phyloP scores from a whole-genome alignment of 2,329 filamentous ascomycete species.

The Cordyceps javanica region DNA sequence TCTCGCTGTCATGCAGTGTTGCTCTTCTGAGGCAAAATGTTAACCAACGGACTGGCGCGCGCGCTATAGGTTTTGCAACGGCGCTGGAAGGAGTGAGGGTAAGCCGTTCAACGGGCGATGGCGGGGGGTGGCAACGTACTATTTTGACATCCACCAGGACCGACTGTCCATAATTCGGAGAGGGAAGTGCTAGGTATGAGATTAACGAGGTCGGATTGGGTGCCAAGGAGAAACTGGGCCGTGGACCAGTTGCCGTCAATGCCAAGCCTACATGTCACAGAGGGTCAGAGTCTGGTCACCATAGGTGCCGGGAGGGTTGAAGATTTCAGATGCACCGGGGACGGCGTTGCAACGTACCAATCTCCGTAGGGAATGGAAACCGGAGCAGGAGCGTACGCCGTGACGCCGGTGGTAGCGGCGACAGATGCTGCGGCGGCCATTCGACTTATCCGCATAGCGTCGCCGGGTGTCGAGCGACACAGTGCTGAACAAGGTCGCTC shows the following conservation, averaged over 20 bases:
- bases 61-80: neutral
- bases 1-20: constrained; percentile 48
- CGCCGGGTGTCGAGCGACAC: constrained; percentile 6
- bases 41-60: constrained; percentile 9
- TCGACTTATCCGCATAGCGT: constrained; percentile 10
- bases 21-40: constrained; percentile 32
- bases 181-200: constrained; percentile 57
- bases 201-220: constrained; percentile 29
- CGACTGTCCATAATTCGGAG: constrained; percentile 66
- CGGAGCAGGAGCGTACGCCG: constrained; percentile 3
- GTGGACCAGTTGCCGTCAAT: constrained; percentile 69
- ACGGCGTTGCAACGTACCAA: constrained; percentile 1
- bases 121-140: constrained; percentile 33
- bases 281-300: neutral
- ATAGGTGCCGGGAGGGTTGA: too few relatives aligned
- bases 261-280: constrained; percentile 43
- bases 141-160: constrained; percentile 47
- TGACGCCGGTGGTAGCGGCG: constrained; percentile 7
- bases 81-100: neutral
- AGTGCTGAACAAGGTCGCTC: neutral
- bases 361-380: constrained; percentile 7
- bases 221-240: constrained; percentile 48
- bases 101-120: neutral
- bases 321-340: too few relatives aligned
- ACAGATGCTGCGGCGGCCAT: constrained; percentile 6